Conservation (phyloP, 139 green algal genomes). For the Asterochloris sp. region DNA sequence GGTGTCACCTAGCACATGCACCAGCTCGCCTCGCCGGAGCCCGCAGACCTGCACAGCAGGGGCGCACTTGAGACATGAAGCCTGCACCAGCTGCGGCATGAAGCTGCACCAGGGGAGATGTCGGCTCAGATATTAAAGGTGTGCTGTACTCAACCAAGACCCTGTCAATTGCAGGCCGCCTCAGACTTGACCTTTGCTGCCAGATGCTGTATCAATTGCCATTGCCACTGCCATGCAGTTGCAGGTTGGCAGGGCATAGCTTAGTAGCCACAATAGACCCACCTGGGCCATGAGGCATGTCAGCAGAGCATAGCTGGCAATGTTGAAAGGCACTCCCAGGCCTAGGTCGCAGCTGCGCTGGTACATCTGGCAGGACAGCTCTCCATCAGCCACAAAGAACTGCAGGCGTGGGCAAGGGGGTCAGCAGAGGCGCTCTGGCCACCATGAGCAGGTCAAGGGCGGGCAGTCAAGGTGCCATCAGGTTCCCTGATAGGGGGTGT, state of each 20-base stretch:
- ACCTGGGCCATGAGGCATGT: constrained; percentile 93
- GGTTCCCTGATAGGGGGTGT: too few species aligned
- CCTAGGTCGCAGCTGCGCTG: constrained; percentile 97
- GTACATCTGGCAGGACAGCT: constrained; percentile 98
- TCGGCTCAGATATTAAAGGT: background rate
- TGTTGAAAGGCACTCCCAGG: constrained; percentile 99
- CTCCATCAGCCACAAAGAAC: constrained; percentile 97
- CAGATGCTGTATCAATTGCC: background rate
- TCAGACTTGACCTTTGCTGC: too few species aligned
- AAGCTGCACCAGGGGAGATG: background rate
- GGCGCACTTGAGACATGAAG: background rate
- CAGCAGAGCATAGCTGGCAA: constrained; percentile 95
- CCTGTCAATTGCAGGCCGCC: background rate
- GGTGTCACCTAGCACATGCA: constrained; percentile 94
- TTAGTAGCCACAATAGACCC: background rate
- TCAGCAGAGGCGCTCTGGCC: background rate
- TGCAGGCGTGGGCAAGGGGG: constrained; percentile 36
- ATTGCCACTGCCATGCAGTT: background rate
- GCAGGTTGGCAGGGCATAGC: background rate
- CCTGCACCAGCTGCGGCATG: background rate
- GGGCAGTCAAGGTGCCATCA: too few species aligned
- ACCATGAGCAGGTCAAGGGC: background rate
- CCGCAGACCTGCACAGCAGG: constrained; percentile 65
- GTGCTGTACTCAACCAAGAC: background rate
- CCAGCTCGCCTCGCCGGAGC: constrained; percentile 87